Evolutionary conservation across 371 early-diverging fungal species (phyloP), one percentile per base, ranked within the genome.

Genomic region (Mucor indicus): DNA sequence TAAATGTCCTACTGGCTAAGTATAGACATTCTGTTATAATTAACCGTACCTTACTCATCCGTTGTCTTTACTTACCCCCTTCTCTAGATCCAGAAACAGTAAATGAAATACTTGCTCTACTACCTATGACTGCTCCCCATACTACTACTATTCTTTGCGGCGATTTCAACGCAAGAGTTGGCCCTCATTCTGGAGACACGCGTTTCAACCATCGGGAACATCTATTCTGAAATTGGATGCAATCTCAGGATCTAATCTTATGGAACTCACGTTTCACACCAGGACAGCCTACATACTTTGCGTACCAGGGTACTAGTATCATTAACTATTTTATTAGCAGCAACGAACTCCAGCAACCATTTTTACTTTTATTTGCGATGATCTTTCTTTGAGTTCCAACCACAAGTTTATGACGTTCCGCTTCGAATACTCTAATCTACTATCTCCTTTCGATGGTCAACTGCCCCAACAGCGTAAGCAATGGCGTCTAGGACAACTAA

Each of bases 111-210:
- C n/a, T n/a, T n/a, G n/a, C n/a, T n/a, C n/a, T n/a, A n/a, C n/a
- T n/a, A n/a, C n/a, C n/a, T n/a, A n/a, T n/a, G n/a, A n/a, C n/a
- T n/a, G n/a, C n/a, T n/a, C n/a, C n/a, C n/a, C n/a, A n/a, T n/a
- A n/a, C 43, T 3, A 44, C 49, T 35, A 54, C 60, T 1, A 55
- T 55, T 16, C 22, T 47, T 0, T 59, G 53, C 30, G 60, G 60
- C 1, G 60, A 54, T 33, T 51, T 60, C 21, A 60, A 60, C 23
- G 60, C 50, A 1, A 44, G 60, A 2, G 32, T 48, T 10, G 46
- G 38, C 1, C 10, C 15, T 5, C 15, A 37, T 7, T 8, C 41
- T 13, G 54, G 60, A 17, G 55, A 54, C 15, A 11, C 37, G 13
- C 16, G 5, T 7, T 25, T 38, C 1, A 47, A 29, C 30, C 12